Base-by-base conservation (phyloP, 768 basidiomycete species). In the Kwoniella shandongensis region DNA sequence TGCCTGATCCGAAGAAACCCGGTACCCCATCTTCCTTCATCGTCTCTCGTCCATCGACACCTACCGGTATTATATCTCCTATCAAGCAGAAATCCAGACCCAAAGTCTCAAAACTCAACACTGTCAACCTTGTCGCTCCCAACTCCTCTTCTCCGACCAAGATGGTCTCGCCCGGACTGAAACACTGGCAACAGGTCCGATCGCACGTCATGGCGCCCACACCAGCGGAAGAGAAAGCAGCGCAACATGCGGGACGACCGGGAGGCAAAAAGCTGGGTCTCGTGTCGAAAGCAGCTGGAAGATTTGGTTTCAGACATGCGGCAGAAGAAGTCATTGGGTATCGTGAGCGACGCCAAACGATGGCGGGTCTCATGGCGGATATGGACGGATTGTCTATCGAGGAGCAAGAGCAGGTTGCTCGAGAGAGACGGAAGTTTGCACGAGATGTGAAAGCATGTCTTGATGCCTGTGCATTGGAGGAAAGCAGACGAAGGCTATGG, bases 161-260 rank as follows among this genome's bases (percentile, higher is more conserved):
- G 45, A 40, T 60, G 5, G 51, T 69, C n/a, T 69, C 67, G 4
- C 70, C 70, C 4, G 59, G 63, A 25, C 54, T 69, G 35, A 61
- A 67, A 46, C 70, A 72, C 40, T 72, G 70, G 70, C 67, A 69
- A 27, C 68, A 69, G 36, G 67, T 72, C 47, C 63, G 70, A 18
- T n/a, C 47, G 7, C 65, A 69, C 48, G 70, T 72, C 12, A 51
- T 72, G 12, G 60, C 57, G 7, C 61, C 66, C 7, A 60, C 66
- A 7, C 61, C 63, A 17, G 47, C 44, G 7, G 63, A 65, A 23
- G 63, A 65, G 32, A 40, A 39, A 26, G 17, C 55, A 8, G 26
- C 53, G 11, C 52, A 54, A 7, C 51, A 52, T 25, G 25, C 32
- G 18, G 32, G 27, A 7, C 32, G 46, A 7, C 25, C 38, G 32